Evolutionary conservation across 2,329 filamentous ascomycete species (phyloP).

Genomic region (Fusarium compactum): DNA sequence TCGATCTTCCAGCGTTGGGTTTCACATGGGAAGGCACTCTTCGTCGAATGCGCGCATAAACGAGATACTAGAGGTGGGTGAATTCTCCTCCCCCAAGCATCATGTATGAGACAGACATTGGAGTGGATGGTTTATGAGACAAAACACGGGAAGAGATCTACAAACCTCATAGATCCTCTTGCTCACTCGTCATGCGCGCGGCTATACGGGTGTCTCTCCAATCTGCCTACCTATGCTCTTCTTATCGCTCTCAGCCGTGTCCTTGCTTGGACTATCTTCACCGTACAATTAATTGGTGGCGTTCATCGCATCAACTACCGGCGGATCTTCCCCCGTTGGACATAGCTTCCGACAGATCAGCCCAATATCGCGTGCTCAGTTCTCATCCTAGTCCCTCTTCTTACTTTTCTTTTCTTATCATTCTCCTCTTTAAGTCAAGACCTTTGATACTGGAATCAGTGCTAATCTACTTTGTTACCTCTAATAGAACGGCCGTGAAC

Average conservation of each 20-base stretch:
- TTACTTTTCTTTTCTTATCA: not conserved
- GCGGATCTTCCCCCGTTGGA: constrained; percentile 26
- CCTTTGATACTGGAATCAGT: not conserved
- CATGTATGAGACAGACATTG: not conserved
- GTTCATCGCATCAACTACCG: constrained; percentile 18
- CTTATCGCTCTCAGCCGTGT: not conserved
- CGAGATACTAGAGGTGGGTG: constrained; percentile 61
- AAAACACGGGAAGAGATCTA: not conserved
- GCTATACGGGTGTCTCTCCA: not conserved
- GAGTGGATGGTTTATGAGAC: constrained; percentile 14
- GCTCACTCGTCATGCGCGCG: not conserved
- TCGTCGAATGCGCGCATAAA: constrained; percentile 57
- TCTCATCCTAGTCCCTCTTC: constrained; percentile 3
- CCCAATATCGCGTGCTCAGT: constrained; percentile 37
- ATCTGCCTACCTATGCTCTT: not conserved
- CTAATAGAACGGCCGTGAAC: constrained; percentile 57
- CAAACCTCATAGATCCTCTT: constrained; percentile 1
- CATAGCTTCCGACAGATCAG: constrained; percentile 35
- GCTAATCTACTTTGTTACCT: constrained; percentile 19
- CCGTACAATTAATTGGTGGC: constrained; percentile 23
- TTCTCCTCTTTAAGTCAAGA: not conserved
- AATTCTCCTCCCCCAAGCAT: not conserved
- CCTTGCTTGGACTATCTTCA: not conserved
- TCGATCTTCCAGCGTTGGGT: constrained; percentile 38
- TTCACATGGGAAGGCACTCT: constrained; percentile 42